Percentiles rank a stretch among this genome's conserved stretches.
Evolutionary conservation across 192 early-diverging fungal species (phyloP).

Genomic region (Coemansia sp.): DNA sequence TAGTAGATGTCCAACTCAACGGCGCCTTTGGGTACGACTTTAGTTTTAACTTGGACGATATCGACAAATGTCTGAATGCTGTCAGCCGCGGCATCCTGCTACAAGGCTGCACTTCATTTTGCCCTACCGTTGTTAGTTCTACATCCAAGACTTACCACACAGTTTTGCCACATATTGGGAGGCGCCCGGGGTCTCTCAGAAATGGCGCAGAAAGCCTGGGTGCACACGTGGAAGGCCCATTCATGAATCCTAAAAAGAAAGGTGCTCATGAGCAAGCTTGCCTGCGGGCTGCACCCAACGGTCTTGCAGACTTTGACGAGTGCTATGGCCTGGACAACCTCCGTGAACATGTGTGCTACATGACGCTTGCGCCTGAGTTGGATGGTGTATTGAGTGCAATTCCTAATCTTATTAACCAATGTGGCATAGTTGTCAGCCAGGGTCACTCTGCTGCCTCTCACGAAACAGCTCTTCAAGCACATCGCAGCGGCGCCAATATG

Average conservation of each 20-base stretch:
- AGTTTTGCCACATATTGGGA: slow-evolving; percentile 53
- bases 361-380: slow-evolving; percentile 72
- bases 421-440: slow-evolving; percentile 59
- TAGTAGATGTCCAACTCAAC: slow-evolving; percentile 73
- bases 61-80: slow-evolving; percentile 59
- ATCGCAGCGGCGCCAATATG: slow-evolving; percentile 59
- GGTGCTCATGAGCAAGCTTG: slow-evolving; percentile 65
- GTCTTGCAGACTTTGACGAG: slow-evolving; percentile 60
- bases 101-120: slow-evolving; percentile 72
- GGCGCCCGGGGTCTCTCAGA: slow-evolving; percentile 57
- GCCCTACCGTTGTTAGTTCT: slow-evolving; percentile 71
- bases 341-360: slow-evolving; percentile 56
- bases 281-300: slow-evolving; percentile 58
- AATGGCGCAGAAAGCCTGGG: slow-evolving; percentile 61
- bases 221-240: slow-evolving; percentile 63
- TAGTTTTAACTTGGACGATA: slow-evolving; percentile 50
- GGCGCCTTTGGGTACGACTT: slow-evolving; percentile 78
- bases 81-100: slow-evolving; percentile 66
- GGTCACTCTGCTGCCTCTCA: slow-evolving; percentile 61
- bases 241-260: slow-evolving; percentile 62
- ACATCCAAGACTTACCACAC: slow-evolving; percentile 62
- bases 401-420: slow-evolving; percentile 58
- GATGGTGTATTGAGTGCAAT: slow-evolving; percentile 65
- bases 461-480: slow-evolving; percentile 56
- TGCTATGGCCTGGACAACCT: slow-evolving; percentile 59